A percentile compares a stretch with the other conserved stretches of the same genome.
phyloP scores from a whole-genome alignment of 306 rosid genomes.

The Alnus glutinosa region DNA sequence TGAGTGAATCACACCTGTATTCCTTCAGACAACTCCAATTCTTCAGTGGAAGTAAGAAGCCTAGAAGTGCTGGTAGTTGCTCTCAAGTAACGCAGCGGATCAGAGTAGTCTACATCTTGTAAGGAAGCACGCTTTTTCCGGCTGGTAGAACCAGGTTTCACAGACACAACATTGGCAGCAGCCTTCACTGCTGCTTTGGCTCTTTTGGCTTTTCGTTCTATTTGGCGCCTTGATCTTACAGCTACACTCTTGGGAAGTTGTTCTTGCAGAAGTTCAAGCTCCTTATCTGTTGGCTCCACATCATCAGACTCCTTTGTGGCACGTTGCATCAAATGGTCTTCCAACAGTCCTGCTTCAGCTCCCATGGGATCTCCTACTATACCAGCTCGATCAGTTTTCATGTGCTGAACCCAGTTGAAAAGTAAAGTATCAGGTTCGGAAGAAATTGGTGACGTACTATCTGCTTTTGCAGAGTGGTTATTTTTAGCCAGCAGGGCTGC shows the following conservation, averaged over 20 bases:
- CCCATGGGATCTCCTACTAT: slow-evolving; percentile 38
- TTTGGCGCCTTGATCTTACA: slow-evolving; percentile 80
- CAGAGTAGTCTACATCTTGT: slow-evolving; percentile 81
- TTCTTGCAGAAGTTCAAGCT: slow-evolving; percentile 57
- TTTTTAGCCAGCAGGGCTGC: slow-evolving; percentile 57
- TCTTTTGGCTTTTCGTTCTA: slow-evolving; percentile 83
- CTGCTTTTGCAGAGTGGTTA: slow-evolving; percentile 33
- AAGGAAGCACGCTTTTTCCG: slow-evolving; percentile 64
- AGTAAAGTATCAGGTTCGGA: slow-evolving; percentile 42
- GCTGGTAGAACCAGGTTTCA: slow-evolving; percentile 62
- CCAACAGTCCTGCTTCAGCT: slow-evolving; percentile 40
- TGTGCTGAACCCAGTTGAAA: slow-evolving; percentile 57
- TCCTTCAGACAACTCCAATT: slow-evolving; percentile 80
- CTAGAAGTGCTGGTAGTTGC: slow-evolving; percentile 58
- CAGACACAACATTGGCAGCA: slow-evolving; percentile 57
- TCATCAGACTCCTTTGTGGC: slow-evolving; percentile 46
- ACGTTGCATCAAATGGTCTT: slow-evolving; percentile 32
- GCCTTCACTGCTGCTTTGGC: slow-evolving; percentile 79
- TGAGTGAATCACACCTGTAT: slow-evolving; percentile 68
- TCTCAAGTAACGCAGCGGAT: slow-evolving; percentile 85
- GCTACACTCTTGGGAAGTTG: slow-evolving; percentile 53
- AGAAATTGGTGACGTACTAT: slow-evolving; percentile 30
- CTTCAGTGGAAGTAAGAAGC: slow-evolving; percentile 82
- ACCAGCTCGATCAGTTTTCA: slow-evolving; percentile 48
- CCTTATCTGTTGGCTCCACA: slow-evolving; percentile 54